Evolutionary conservation across 768 basidiomycete genomes (phyloP), one percentile per base, ranked within the genome.

Genomic region (Hericium erinaceus): DNA sequence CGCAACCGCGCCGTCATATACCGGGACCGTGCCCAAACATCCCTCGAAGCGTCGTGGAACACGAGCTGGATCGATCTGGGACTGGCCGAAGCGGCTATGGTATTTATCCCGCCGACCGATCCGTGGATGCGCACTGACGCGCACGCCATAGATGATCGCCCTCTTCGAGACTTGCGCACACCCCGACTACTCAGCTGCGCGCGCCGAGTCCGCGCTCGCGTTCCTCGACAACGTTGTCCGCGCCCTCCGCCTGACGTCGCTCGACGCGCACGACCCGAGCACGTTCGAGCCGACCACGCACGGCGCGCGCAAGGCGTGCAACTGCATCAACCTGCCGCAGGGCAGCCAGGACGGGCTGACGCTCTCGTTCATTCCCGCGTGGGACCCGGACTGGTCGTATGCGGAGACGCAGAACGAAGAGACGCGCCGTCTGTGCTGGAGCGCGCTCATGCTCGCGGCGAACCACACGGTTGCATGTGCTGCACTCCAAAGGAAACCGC

Each of bases 101-200:
- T 87, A 52, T 13, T 26, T 61, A 18, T 22, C 24, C 33, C 24
- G 40, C 46, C 4, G 48, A 4, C 18, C n/a, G 16, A 33, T 33
- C 13, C 5, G 46, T 15, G 20, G 20, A 10, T n/a, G 16, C 48
- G 24, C 41, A 26, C 33, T 26, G 22, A 26, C 46, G 20, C 33
- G 12, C 37, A 12, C n/a, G 37, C 15, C 15, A 26, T 41, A 88
- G 88, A 81, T 92, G 52, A 75, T 91, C 9, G 85, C 89, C 5
- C 72, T 92, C 2, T 92, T 88, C 63, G 89, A 92, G 67, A 79
- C 81, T 0, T 90, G 85, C 1, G 79, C 84, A 4, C 85, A 91
- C 59, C 87, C 87, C 6, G 73, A 78, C 46, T 79, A 89, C 65
- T 78, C 76, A 20, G 73, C 78, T 4, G 77, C 80, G 20, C 78